Base-by-base conservation (phyloP, 371 early-diverging fungal genomes). In the Rhizomucor pusillus region DNA sequence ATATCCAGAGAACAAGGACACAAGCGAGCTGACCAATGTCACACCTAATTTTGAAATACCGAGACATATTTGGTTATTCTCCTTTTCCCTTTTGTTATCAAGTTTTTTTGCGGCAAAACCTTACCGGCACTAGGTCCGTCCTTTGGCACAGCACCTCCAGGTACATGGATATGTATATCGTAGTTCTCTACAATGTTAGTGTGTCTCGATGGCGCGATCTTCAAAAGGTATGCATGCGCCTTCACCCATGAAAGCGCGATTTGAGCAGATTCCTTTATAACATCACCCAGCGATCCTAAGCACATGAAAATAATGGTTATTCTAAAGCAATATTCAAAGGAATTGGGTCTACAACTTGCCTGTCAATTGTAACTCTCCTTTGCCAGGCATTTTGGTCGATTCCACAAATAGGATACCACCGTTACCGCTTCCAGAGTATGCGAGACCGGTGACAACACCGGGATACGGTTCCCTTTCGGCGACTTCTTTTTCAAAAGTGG, bases 101-200 rank as follows among this genome's bases (percentile, higher is more conserved):
- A n/a, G n/a, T 7, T 29, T 29, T 29, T 29, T 7, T 29, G 29
- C n/a, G n/a, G n/a, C n/a, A n/a, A 29, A 7, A 29, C 3, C 29
- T 29, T 29, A 62, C 83, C 85, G 18, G 85, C 86, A 24, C 75
- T 78, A 14, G 93, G 93, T 16, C 66, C 62, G 44, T 65, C 60
- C 49, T 62, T 63, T n/a, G 60, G 47, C 3, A 61, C 37, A 75
- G 20, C 89, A 14, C 92, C 93, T n/a, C 82, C 77, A 1, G 93
- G 94, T 47, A 93, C 75, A 56, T 94, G 94, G 23, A 93, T 81
- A 63, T 94, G 93, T 4, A 93, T 71, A 69, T 92, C 92, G 47
- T 56, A 47, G 6, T 78, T 62, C 22, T 79, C 81, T 14, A 89
- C 65, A 18, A 85, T 47, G 45, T 74, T 69, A 0, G 41, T 62